Base-by-base conservation (phyloP, 2,329 filamentous ascomycete genomes). In the Rhynchosporium graminicola region DNA sequence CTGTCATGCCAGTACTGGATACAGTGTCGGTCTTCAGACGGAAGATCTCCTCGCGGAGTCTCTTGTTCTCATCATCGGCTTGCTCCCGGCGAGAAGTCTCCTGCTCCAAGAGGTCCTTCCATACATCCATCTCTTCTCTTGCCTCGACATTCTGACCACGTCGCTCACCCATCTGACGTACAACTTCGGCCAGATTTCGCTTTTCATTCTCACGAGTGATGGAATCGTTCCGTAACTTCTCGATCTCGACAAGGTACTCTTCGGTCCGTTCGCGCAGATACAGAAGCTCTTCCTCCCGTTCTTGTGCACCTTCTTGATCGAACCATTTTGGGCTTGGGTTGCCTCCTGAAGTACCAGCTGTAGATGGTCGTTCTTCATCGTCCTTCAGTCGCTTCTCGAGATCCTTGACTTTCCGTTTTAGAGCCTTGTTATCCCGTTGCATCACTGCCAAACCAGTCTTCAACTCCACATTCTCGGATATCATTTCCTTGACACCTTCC, bases 401-500 rank as follows among this genome's bases (percentile, higher is more conserved):
- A 70, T 97, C 92, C 71, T 93, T 91, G 62, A 96, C 83, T 68
- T 90, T 88, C 65, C 89, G 87, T 28, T 92, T 87, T 61, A 98
- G 76, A 26, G 87, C 82, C 74, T 96, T 95, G 74, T 92, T 95
- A 72, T 99, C 95, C 67, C 96, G 91, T 75, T 96, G 92, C 62
- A 95, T 83, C 42, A 95, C 91, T 3, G 94, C 87, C 50, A 97
- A 85, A 64, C 91, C 91, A 0, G 94, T 97, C 76, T 96, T 95
- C 55, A 98, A 83, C 74, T 97, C 92, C 4, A 98, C 94, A 71
- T 97, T 99, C 76, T 97, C 94, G 50, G 92, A 92, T 70, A 98
- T 96, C 88, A 97, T 96, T 75, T 97, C 94, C 77, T 96, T 96
- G 74, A 99, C 89, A 67, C 93, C 92, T 77, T 98, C 94, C 74